These are phyloP conservation scores for Bimuria novae-zelandiae DNA, from an alignment of 2,329 filamentous ascomycete species.

Conservation along the genomic window DNA sequence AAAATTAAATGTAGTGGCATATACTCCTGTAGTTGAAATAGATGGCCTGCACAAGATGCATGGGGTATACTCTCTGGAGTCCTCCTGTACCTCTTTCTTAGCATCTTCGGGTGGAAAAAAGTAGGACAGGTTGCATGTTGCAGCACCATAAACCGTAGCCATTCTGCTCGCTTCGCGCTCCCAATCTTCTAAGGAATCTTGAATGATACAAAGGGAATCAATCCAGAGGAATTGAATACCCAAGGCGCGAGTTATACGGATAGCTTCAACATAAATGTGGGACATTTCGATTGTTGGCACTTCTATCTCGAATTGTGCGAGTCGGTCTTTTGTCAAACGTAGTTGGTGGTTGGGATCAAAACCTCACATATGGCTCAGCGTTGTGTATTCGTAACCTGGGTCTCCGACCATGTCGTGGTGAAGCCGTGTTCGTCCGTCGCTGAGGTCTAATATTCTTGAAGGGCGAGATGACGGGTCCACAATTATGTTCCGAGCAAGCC, in stretches of 20 bases:
- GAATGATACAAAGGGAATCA: not conserved
- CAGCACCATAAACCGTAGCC: not conserved
- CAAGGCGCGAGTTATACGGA: not conserved
- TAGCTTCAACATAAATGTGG: not conserved
- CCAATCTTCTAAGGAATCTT: not conserved
- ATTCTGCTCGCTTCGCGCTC: not conserved
- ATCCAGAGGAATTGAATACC: not conserved
- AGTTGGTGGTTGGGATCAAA: not conserved
- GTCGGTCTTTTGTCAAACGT: not conserved
- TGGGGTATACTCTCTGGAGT: not conserved
- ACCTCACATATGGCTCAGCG: not conserved
- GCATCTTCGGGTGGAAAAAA: not conserved
- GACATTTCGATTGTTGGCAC: not conserved
- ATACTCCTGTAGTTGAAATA: not conserved
- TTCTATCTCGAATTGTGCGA: not conserved
- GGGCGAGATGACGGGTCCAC: not conserved
- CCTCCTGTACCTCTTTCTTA: not conserved
- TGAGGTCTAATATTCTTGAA: not conserved
- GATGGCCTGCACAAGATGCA: not conserved
- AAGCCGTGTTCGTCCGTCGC: not conserved
- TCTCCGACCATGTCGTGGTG: not conserved
- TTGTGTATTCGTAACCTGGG: not conserved
- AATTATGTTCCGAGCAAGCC: not conserved
- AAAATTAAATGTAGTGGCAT: no score
- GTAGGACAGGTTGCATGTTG: not conserved